These are phyloP conservation scores for Diaporthe ampelina DNA, from an alignment of 2,329 filamentous ascomycete species.

Conservation along the genomic window DNA sequence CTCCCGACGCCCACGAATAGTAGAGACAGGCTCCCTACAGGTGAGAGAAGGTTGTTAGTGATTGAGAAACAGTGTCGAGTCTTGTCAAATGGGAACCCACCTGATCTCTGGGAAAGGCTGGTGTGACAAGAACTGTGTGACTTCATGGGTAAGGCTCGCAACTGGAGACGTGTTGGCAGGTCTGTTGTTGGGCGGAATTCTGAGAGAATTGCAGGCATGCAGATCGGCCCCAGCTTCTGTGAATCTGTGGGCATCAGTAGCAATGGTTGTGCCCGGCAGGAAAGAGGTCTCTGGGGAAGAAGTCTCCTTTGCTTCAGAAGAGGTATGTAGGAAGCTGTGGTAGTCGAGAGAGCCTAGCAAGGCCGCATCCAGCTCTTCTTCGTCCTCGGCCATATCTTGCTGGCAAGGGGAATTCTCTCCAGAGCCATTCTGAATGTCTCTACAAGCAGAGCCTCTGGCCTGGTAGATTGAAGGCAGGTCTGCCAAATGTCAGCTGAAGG, in stretches of 20 bases:
- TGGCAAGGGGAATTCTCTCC: background rate
- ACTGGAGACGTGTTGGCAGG: background rate
- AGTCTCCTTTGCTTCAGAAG: background rate
- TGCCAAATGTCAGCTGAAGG: background rate
- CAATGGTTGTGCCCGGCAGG: background rate
- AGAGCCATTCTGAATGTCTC: background rate
- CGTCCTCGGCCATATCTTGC: background rate
- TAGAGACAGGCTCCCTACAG: background rate
- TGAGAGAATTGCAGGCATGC: background rate
- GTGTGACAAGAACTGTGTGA: background rate
- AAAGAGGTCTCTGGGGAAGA: background rate
- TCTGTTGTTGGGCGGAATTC: background rate
- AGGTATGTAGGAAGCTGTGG: conserved; percentile 27
- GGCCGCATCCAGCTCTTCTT: conserved; percentile 1
- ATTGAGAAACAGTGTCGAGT: background rate
- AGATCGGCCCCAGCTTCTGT: background rate
- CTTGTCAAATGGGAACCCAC: background rate
- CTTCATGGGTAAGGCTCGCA: background rate
- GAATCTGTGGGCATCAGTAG: background rate
- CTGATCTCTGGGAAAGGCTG: background rate
- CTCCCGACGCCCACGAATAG: background rate
- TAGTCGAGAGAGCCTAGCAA: conserved; percentile 34
- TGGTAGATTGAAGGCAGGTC: background rate
- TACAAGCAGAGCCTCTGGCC: background rate
- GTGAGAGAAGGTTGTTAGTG: background rate